Evolutionary conservation across 2,329 filamentous ascomycete species (phyloP), one percentile per base, ranked within the genome.

Genomic region (Fusarium tanahbumbuense): DNA sequence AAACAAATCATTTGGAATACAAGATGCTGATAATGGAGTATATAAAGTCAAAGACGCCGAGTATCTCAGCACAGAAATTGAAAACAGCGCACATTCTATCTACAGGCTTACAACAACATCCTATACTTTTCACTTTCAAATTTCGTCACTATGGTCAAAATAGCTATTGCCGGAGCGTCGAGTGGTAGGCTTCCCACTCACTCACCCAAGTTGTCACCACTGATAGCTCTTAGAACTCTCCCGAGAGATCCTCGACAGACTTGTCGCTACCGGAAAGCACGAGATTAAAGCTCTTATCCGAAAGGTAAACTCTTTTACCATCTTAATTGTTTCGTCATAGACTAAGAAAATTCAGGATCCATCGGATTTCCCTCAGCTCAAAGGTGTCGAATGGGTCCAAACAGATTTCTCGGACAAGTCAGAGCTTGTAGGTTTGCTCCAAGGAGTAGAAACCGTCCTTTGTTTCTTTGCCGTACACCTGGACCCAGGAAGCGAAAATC

Each of bases 151-250:
- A 22, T 64, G 61, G 61, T 58, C 12, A 64, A 40, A 10, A 50
- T 64, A 2, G 50, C 60, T 25, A 64, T 64, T 2, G 45, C 60
- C 0, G 61, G 60, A 9, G 50, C 44, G 3, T 58, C 61, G 1
- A 64, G 61, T 5, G 44, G 60, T 64, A 34, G 0, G 50, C 18
- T 5, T 12, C 11, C 1, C 1, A 16, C 7, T 5, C 6, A 6
- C 8, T 4, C 9, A 2, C 0, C 1, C 0, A 3, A 5, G 4
- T 0, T 12, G 2, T n/a, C 13, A 15, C 1, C 1, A 1, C 3
- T 20, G n/a, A 27, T 32, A 3, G 0, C 7, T 2, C 13, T 0
- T 4, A 64, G 60, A 32, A 15, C 61, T 64, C 20, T 37, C 60
- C 2, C 20, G 60, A 32, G 61, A 64, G 4, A 34, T 64, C 12